Evolutionary conservation across 352 stramenopile genomes (phyloP).

Genomic region (Phytopythium boreale): DNA sequence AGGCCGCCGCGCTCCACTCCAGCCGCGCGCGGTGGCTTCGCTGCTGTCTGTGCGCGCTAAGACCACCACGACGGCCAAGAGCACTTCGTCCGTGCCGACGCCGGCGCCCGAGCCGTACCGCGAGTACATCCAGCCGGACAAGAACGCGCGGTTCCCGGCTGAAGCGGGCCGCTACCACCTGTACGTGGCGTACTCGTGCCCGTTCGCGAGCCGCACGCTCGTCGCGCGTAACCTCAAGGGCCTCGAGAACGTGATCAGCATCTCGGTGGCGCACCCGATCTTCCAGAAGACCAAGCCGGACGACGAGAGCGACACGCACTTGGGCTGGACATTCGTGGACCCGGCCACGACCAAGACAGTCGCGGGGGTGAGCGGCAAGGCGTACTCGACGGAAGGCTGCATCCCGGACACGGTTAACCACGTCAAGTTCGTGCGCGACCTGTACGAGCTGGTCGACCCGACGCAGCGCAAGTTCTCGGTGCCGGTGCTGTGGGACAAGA

Average conservation of each 20-base stretch:
- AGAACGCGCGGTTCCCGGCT: slow-evolving; percentile 36
- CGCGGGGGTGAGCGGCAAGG: neutral
- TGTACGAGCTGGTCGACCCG: slow-evolving; percentile 33
- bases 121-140: slow-evolving; percentile 16
- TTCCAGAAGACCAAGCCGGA: slow-evolving; percentile 40
- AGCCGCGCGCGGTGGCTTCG: no score
- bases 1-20: no score
- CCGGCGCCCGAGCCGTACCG: slow-evolving; percentile 11
- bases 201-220: slow-evolving; percentile 58
- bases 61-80: no score
- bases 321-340: slow-evolving; percentile 35
- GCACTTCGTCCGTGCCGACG: neutral
- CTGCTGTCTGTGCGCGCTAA: no score
- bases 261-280: slow-evolving; percentile 78
- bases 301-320: slow-evolving; percentile 30
- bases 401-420: slow-evolving; percentile 27
- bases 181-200: slow-evolving; percentile 92
- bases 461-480: slow-evolving; percentile 30
- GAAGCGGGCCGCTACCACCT: slow-evolving; percentile 87
- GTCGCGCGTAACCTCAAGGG: slow-evolving; percentile 85
- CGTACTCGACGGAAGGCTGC: slow-evolving; percentile 18
- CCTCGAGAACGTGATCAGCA: slow-evolving; percentile 85
- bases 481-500: slow-evolving; percentile 71
- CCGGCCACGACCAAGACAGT: neutral
- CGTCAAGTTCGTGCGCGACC: slow-evolving; percentile 23